Conservation (phyloP, 192 early-diverging fungal genomes). For the Piromyces sp. region DNA sequence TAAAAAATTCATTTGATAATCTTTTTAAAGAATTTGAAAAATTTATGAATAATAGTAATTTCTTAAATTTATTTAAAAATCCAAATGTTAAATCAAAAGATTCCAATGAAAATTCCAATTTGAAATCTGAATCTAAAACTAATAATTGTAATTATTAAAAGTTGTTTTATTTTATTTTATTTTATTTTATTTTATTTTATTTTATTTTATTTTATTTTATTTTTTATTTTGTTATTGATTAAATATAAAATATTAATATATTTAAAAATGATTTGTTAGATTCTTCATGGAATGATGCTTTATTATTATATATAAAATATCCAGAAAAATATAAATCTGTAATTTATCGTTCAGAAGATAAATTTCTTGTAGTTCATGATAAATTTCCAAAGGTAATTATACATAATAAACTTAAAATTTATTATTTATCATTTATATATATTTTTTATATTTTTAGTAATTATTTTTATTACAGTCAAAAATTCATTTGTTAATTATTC, state of each 20-base stretch:
- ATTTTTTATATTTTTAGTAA: not conserved
- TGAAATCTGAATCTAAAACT: not conserved
- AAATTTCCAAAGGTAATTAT: conserved; percentile 31
- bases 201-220: too few species aligned
- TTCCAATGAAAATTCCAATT: not conserved
- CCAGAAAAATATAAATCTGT: not conserved
- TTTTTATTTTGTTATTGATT: too few species aligned
- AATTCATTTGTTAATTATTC: conserved; percentile 29
- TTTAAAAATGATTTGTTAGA: too few species aligned
- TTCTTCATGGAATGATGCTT: not conserved
- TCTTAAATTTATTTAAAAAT: not conserved
- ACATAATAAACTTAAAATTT: too few species aligned
- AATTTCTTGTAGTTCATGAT: conserved; percentile 28
- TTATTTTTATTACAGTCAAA: too few species aligned
- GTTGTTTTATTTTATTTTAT: too few species aligned
- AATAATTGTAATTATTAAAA: not conserved
- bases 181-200: too few species aligned
- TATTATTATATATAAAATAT: not conserved
- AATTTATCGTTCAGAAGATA: conserved; percentile 1
- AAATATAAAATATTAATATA: too few species aligned
- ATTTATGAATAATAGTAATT: not conserved
- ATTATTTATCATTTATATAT: not conserved
- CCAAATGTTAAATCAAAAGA: not conserved
- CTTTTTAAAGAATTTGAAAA: not conserved
- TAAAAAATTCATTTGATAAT: not conserved